phyloP scores from a whole-genome alignment of 148 eudicot genomes.

The Dysphania ambrosioides region DNA sequence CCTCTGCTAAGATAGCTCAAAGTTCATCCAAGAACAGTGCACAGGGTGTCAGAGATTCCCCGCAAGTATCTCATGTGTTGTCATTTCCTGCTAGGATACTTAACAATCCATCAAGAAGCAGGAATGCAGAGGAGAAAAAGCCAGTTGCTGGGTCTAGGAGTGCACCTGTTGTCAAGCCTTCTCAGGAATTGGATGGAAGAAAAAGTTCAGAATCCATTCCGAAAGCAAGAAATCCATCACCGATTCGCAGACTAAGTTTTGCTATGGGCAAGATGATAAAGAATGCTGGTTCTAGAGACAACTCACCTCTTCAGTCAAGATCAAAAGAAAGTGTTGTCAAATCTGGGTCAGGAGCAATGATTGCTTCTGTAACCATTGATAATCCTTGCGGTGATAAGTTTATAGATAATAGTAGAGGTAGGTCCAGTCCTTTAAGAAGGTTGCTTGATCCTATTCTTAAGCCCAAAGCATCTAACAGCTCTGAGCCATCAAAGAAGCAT shows the following conservation, averaged over 20 bases:
- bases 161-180: constrained; percentile 27
- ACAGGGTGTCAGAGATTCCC: constrained; percentile 23
- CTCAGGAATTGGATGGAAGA: constrained; percentile 29
- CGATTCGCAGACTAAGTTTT: constrained; percentile 56
- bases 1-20: constrained; percentile 21
- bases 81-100: constrained; percentile 30
- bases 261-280: constrained; percentile 46
- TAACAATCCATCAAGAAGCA: constrained; percentile 38
- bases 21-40: constrained; percentile 33
- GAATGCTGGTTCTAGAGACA: constrained; percentile 45
- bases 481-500: constrained; percentile 38
- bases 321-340: constrained; percentile 32
- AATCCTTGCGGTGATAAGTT: constrained; percentile 35
- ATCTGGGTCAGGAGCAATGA: constrained; percentile 32
- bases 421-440: constrained; percentile 82
- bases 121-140: constrained; percentile 35
- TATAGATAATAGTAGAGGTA: constrained; percentile 37
- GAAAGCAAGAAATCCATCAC: constrained; percentile 54
- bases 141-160: constrained; percentile 28
- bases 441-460: constrained; percentile 73
- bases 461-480: constrained; percentile 41
- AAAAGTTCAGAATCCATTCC: constrained; percentile 28
- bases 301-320: constrained; percentile 34
- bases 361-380: constrained; percentile 24
- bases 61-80: constrained; percentile 21